These are phyloP conservation scores for Eucalyptus melliodora DNA, from an alignment of 345 rosid species.

Conservation along the genomic window DNA sequence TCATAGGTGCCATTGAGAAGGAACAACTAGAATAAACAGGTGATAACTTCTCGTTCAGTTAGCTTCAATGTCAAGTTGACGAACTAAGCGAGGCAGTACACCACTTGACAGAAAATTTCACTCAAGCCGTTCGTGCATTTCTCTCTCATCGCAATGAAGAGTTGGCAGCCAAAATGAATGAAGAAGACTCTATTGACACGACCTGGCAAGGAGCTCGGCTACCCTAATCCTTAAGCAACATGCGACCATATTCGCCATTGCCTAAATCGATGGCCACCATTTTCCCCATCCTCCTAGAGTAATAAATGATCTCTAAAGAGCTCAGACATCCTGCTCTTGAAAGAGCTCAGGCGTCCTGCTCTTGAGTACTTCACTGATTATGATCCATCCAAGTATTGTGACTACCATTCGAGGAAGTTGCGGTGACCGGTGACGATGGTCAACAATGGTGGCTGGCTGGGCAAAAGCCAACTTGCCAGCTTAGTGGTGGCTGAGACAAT, in stretches of 20 bases:
- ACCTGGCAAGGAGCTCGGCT: too few relatives aligned
- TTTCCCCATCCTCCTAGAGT: too few relatives aligned
- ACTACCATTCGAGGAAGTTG: too few relatives aligned
- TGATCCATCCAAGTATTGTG: too few relatives aligned
- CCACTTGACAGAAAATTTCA: too few relatives aligned
- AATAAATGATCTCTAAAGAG: too few relatives aligned
- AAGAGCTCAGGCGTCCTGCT: accelerated
- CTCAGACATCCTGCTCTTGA: accelerated
- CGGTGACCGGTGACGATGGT: accelerated
- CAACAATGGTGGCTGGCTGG: accelerated
- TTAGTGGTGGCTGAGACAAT: accelerated
- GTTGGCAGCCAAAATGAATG: accelerated
- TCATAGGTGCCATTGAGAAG: too few relatives aligned
- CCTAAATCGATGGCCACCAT: too few relatives aligned
- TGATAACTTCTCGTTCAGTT: accelerated
- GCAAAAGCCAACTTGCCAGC: too few relatives aligned
- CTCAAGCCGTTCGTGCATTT: too few relatives aligned
- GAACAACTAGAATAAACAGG: accelerated
- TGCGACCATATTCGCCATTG: accelerated
- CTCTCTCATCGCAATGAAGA: too few relatives aligned
- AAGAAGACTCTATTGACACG: accelerated
- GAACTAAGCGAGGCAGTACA: accelerated
- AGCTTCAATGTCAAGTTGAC: too few relatives aligned
- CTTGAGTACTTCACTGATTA: accelerated
- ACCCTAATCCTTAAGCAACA: accelerated